Evolutionary conservation across 83 land plant genomes (phyloP).

Genomic region (Thuja plicata): DNA sequence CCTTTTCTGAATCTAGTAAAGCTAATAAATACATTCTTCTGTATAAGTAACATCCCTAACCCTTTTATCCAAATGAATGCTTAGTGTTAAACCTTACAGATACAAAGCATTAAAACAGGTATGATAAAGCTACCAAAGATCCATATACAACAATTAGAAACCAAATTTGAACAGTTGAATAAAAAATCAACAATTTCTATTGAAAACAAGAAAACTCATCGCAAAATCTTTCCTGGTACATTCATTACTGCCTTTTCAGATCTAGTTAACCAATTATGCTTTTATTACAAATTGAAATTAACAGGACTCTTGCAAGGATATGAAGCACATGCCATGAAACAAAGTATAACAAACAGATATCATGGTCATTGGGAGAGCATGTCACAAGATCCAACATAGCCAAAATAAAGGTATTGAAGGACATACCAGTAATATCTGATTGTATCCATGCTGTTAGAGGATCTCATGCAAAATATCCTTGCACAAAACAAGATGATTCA

Average conservation of each 20-base stretch:
- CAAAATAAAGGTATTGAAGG: not conserved
- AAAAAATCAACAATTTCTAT: not conserved
- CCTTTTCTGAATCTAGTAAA: not conserved
- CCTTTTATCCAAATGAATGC: not conserved
- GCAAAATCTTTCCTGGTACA: not conserved
- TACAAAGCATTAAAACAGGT: not conserved
- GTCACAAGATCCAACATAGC: not conserved
- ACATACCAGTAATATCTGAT: not conserved
- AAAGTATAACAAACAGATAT: no score
- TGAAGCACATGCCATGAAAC: no score
- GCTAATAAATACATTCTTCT: not conserved
- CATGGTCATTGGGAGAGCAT: no score
- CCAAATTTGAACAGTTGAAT: not conserved
- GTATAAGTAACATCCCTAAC: not conserved
- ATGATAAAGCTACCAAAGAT: not conserved
- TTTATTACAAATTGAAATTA: no score
- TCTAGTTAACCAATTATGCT: not conserved
- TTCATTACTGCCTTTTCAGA: not conserved
- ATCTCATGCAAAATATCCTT: not conserved
- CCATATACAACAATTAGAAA: not conserved
- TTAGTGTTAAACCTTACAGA: not conserved
- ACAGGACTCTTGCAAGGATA: no score
- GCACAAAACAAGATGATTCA: not conserved
- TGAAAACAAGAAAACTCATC: not conserved
- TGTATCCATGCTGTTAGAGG: not conserved